Evolutionary conservation across 352 stramenopile species (phyloP).

Genomic region (Halophytophthora polymorphica): DNA sequence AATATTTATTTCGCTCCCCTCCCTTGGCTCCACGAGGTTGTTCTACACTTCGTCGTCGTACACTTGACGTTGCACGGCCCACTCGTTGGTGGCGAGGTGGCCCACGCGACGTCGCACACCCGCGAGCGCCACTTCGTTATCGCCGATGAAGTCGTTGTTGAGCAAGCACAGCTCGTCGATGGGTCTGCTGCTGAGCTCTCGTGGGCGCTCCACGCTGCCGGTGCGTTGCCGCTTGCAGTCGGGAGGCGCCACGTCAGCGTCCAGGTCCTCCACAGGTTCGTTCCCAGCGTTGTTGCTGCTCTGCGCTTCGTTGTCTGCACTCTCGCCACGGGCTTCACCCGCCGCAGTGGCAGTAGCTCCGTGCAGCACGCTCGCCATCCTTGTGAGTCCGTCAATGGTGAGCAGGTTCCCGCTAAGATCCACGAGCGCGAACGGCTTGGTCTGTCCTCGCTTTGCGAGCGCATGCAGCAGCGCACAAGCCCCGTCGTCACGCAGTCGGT

Average conservation of each 20-base stretch:
- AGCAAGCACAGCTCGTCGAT: constrained; percentile 63
- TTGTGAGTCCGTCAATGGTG: constrained; percentile 42
- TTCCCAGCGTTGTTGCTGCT: constrained; percentile 1
- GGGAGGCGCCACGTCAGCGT: not conserved
- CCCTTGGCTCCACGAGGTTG: too few species aligned
- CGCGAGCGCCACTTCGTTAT: constrained; percentile 20
- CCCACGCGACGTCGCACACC: constrained; percentile 32
- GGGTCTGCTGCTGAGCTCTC: not conserved
- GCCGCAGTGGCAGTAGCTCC: too few species aligned
- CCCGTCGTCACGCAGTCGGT: constrained; percentile 64
- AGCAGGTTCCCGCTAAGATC: constrained; percentile 80
- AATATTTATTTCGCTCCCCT: too few species aligned
- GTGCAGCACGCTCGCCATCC: constrained; percentile 41
- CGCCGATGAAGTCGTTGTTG: constrained; percentile 63
- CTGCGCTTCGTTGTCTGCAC: not conserved
- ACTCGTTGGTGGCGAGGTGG: constrained; percentile 60
- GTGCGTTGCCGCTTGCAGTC: constrained; percentile 32
- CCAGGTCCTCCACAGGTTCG: constrained; percentile 1
- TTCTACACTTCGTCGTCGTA: constrained; percentile 82
- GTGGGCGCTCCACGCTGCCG: constrained; percentile 7
- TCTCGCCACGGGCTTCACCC: constrained; percentile 7
- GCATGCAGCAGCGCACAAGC: constrained; percentile 43
- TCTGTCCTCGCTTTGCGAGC: constrained; percentile 39
- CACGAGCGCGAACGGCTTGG: constrained; percentile 39
- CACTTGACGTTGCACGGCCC: constrained; percentile 61